Evolutionary conservation across 2,329 filamentous ascomycete genomes (phyloP), one percentile per base, ranked within the genome.

Genomic region (Aspergillus pseudotamarii): DNA sequence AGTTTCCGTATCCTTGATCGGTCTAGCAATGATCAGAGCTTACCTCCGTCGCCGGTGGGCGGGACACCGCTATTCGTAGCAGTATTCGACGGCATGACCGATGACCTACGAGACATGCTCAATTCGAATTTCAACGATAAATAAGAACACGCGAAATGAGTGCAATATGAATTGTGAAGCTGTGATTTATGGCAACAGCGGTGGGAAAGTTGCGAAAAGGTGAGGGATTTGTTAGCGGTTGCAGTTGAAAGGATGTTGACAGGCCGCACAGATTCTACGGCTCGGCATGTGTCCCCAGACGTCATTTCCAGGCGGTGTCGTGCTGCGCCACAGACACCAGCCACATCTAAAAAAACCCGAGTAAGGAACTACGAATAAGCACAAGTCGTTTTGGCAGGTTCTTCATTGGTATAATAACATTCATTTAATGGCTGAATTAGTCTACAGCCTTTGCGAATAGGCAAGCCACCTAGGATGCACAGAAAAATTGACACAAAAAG

Each of bases 101-200:
- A 73, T 61, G 72, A 74, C 71, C 77, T 73, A 66, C 76, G 76
- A 71, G 77, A 79, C 77, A 79, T 79, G 68, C 68, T 75, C 69
- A 69, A 69, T 59, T 57, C 58, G 43, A 43, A 48, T 45, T 57
- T 61, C 48, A 60, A 65, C 23, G 23, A 54, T 28, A 63, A 50
- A 43, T 19, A 36, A 50, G 58, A 38, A 30, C 34, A 57, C 19
- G 36, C 21, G 26, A 30, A 10, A 34, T n/a, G 32, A 28, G 43
- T 41, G 36, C 61, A 38, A 23, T 21, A 55, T 26, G 4, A 36
- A n/a, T 30, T 36, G 23, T 58, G 21, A 58, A 16, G 10, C 36
- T 14, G 34, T 58, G 48, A 34, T 41, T 30, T 21, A 34, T 51
- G 26, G 19, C 6, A 16, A 51, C 48, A 51, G 48, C 16, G 45